Base-by-base conservation (phyloP, 345 rosid species). In the Aethionema arabicum region DNA sequence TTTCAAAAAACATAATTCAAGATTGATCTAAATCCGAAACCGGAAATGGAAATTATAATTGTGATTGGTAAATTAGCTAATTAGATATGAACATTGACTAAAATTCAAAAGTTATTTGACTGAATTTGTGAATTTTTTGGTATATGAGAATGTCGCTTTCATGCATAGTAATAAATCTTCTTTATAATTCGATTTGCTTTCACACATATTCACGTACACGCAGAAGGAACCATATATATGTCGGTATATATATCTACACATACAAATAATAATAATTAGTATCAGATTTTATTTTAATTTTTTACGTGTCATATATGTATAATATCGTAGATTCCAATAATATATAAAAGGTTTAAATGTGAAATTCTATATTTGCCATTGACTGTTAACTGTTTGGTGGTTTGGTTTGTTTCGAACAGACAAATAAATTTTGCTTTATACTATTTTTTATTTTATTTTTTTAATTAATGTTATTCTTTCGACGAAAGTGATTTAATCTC, bases 201-300 rank as follows among this genome's bases (percentile, higher is more conserved):
- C 75, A 64, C 75, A 71, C 75, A 27, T 27, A 10, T 12, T 2
- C 29, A 5, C 12, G 65, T 70, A 63, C 59, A 63, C 69, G 59
- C 59, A 63, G 42, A 29, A 27, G 30, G 39, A 32, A 12, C 21
- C 32, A 56, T 15, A 41, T 52, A 32, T 5, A 56, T 41, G 68
- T 63, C 73, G 67, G 62, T 61, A 60, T 38, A 9, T 30, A 37
- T 4, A 8, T 21, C 6, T 3, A 37, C 14, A 12, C 12, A 62
- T 5, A 5, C 14, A 10, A 4, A 43, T 31, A 39, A 30, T 37
- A 38, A 12, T n/a, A 49, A 15, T 21, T 21, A 21, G 27, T 21
- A 21, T 21, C 2, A 21, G 27, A 21, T 21, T 21, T 21, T 21
- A 21, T 21, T 21, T 1, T 21, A 21, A 1, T 21, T 21, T 21